These are phyloP conservation scores for Globisporangium takayamanum DNA, from an alignment of 352 stramenopile genomes.

Conservation along the genomic window DNA sequence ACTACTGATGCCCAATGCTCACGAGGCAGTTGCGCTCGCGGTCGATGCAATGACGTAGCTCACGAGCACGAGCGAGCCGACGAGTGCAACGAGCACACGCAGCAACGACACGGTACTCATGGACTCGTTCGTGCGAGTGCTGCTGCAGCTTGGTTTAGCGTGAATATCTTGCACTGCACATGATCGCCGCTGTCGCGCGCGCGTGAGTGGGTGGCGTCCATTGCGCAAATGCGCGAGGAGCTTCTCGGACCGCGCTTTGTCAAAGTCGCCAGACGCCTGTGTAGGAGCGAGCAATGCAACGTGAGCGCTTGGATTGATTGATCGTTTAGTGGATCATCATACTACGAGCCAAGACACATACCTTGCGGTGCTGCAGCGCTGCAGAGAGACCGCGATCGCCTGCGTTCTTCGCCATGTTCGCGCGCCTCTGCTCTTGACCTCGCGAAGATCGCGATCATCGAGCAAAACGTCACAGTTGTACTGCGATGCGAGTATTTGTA, in stretches of 20 bases:
- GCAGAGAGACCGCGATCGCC: conserved; percentile 34
- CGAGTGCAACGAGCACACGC: conserved; percentile 21
- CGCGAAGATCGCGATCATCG: conserved; percentile 5
- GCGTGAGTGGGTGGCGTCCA: conserved; percentile 13
- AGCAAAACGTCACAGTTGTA: conserved; percentile 1
- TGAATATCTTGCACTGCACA: background rate
- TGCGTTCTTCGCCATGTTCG: conserved; percentile 29
- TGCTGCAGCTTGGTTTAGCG: background rate
- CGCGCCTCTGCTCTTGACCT: background rate
- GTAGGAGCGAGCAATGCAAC: background rate
- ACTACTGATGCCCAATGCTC: background rate
- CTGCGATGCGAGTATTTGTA: background rate
- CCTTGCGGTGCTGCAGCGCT: conserved; percentile 53
- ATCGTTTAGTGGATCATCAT: too few species aligned
- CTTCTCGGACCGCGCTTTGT: conserved; percentile 29
- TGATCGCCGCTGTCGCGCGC: background rate
- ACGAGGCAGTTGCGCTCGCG: conserved; percentile 20
- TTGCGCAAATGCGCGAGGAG: conserved; percentile 28
- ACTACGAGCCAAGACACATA: background rate
- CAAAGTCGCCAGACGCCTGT: conserved; percentile 37
- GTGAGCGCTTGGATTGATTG: background rate
- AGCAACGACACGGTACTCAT: conserved; percentile 22
- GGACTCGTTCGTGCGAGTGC: background rate
- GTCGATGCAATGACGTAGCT: conserved; percentile 33
- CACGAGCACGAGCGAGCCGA: conserved; percentile 29